Base-by-base conservation (phyloP, 495 filamentous ascomycete genomes). In the Penicillium silybi region DNA sequence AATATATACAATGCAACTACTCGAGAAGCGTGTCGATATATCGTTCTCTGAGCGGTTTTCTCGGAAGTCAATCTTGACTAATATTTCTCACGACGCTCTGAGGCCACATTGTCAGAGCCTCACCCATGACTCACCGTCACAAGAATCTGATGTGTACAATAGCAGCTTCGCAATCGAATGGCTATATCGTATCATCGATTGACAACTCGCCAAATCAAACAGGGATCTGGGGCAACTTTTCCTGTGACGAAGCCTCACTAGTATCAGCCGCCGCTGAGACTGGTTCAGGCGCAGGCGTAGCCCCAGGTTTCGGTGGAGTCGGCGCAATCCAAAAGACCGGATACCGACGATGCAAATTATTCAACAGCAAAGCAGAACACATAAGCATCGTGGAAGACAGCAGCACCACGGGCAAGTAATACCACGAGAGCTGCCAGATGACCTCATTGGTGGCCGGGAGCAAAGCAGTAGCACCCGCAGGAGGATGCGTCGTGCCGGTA, bases 381-480 rank as follows among this genome's bases (percentile, higher is more conserved):
- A 86, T 58, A 70, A 91, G 83, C 43, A 93, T 53, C 0, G 54
- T 60, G 22, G 80, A 84, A 1, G 81, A 84, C 20, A 90, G 65
- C 56, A 86, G 51, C 1, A 91, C 74, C 1, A 89, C 66, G 0
- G 82, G 76, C 3, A 91, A 54, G 26, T 85, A 74, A 34, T 80
- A 80, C 88, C 88, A 93, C 0, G 86, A 88, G 43, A 95, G 69
- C 0, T 60, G 57, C 29, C 73, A 75, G 1, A 86, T 70, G 1
- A 69, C 65, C 1, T 77, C 59, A 40, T 84, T 76, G 0, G 82
- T 74, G 1, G 85, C 85, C 0, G 87, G 86, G 23, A 93, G 72
- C 10, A 95, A 61, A 0, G 89, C 90, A 3, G 88, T 92, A 1
- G 90, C 90, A 11, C 90, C 90, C 0, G 88, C 90, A 2, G 90